phyloP scores from a whole-genome alignment of 768 basidiomycete genomes.

The Mycena epipterygia region DNA sequence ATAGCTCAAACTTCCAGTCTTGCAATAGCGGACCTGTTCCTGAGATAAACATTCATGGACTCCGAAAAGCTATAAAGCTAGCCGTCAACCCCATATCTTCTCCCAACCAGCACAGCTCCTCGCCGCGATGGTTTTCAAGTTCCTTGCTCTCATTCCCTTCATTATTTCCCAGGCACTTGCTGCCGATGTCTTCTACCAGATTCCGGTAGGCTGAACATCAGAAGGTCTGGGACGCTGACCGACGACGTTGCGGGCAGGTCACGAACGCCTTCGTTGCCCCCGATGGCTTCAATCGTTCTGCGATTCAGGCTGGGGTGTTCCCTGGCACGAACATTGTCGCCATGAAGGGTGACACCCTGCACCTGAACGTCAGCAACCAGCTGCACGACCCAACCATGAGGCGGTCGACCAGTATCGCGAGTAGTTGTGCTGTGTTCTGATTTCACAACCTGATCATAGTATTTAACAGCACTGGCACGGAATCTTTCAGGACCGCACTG shows the following conservation, averaged over 20 bases:
- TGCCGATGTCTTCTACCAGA: neutral
- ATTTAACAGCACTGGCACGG: conserved; percentile 43
- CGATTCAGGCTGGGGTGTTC: conserved; percentile 54
- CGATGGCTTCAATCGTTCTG: conserved; percentile 55
- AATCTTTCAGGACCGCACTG: conserved; percentile 39
- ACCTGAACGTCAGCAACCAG: conserved; percentile 53
- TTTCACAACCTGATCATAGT: neutral
- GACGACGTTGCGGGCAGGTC: neutral
- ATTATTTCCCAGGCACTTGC: neutral
- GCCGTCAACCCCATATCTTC: no score
- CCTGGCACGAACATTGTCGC: conserved; percentile 57
- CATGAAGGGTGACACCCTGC: conserved; percentile 52
- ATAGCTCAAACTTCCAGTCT: no score
- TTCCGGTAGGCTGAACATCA: neutral
- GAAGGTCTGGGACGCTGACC: neutral
- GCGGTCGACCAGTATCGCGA: conserved; percentile 53
- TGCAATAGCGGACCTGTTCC: no score
- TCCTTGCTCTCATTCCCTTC: conserved; percentile 47
- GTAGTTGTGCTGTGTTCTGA: conserved; percentile 6
- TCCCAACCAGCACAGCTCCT: no score
- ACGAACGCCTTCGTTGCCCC: conserved; percentile 54
- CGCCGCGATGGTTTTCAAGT: neutral
- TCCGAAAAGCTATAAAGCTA: no score
- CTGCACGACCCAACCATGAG: conserved; percentile 55
- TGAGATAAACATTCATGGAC: no score